These are phyloP conservation scores for Gremmenia infestans DNA, from an alignment of 2,329 filamentous ascomycete species.

Conservation along the genomic window DNA sequence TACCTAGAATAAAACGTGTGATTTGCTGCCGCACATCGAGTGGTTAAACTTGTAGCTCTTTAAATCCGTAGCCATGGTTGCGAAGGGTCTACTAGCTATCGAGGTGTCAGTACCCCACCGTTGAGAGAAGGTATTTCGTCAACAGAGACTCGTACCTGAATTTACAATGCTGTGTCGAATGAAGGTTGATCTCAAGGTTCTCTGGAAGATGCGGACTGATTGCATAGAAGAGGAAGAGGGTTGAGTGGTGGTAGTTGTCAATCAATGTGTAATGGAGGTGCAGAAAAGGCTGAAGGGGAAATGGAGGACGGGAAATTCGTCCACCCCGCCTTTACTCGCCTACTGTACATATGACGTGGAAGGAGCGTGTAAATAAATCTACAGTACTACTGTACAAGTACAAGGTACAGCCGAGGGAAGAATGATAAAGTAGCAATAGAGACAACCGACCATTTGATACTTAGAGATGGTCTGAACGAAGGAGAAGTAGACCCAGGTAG, in stretches of 20 bases:
- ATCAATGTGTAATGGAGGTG: not conserved
- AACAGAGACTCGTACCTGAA: constrained; percentile 19
- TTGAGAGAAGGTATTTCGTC: not conserved
- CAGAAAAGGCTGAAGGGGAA: not conserved
- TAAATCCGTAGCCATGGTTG: constrained; percentile 58
- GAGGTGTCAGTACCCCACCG: constrained; percentile 10
- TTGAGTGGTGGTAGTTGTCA: not conserved
- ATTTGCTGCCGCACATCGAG: constrained; percentile 60
- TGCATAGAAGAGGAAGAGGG: constrained; percentile 18
- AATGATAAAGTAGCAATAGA: too few species aligned
- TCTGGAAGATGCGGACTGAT: constrained; percentile 18
- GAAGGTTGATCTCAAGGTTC: constrained; percentile 17
- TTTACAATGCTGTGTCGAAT: constrained; percentile 14
- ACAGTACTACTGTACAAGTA: too few species aligned
- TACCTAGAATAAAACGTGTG: not conserved
- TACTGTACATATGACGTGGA: too few species aligned
- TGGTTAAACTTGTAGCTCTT: constrained; percentile 82
- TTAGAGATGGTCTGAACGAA: too few species aligned
- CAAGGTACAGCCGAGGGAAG: too few species aligned
- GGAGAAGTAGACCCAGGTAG: too few species aligned
- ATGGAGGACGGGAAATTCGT: not conserved
- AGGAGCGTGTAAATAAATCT: too few species aligned
- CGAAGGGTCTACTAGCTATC: constrained; percentile 27
- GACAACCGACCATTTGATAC: too few species aligned
- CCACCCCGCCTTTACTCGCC: not conserved